phyloP scores from a whole-genome alignment of 352 stramenopile species.

The Phytophthora pini region DNA sequence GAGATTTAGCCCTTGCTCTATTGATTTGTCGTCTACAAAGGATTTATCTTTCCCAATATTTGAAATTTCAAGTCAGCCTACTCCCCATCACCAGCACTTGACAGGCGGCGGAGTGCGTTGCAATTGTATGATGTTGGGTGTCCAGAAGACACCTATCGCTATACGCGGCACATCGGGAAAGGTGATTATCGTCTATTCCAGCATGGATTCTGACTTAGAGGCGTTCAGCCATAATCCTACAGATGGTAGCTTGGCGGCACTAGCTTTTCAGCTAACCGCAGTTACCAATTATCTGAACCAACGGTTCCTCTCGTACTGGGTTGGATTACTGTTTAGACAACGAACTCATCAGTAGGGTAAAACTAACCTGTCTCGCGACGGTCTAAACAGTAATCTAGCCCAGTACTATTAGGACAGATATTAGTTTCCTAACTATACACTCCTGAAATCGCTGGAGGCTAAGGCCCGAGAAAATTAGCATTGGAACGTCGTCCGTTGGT shows the following conservation, averaged over 20 bases:
- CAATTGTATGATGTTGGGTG: slow-evolving; percentile 49
- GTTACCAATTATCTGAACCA: too few relatives aligned
- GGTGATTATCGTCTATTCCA: slow-evolving; percentile 84
- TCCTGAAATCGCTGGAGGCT: too few relatives aligned
- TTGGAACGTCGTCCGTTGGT: too few relatives aligned
- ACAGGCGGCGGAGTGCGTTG: slow-evolving; percentile 32
- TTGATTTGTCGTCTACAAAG: slow-evolving; percentile 79
- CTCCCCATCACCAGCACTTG: slow-evolving; percentile 23
- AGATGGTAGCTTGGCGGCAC: slow-evolving; percentile 92
- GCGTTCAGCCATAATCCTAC: slow-evolving; percentile 93
- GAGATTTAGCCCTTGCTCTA: slow-evolving; percentile 56
- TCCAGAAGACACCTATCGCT: slow-evolving; percentile 41
- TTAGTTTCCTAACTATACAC: too few relatives aligned
- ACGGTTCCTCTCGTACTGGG: slow-evolving; percentile 93
- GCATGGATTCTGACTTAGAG: slow-evolving; percentile 83
- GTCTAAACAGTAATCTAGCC: slow-evolving; percentile 7
- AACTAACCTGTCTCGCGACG: slow-evolving; percentile 32
- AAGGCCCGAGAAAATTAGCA: too few relatives aligned
- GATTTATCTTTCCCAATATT: slow-evolving; percentile 88
- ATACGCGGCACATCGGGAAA: slow-evolving; percentile 76
- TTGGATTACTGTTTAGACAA: slow-evolving; percentile 90
- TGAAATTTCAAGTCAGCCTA: slow-evolving; percentile 65
- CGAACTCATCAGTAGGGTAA: slow-evolving; percentile 30
- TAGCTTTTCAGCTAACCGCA: slow-evolving; percentile 92
- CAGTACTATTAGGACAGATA: too few relatives aligned